These are phyloP conservation scores for Macrocybe sp. DNA, from an alignment of 1,284 basidiomycete species.

Conservation along the genomic window DNA sequence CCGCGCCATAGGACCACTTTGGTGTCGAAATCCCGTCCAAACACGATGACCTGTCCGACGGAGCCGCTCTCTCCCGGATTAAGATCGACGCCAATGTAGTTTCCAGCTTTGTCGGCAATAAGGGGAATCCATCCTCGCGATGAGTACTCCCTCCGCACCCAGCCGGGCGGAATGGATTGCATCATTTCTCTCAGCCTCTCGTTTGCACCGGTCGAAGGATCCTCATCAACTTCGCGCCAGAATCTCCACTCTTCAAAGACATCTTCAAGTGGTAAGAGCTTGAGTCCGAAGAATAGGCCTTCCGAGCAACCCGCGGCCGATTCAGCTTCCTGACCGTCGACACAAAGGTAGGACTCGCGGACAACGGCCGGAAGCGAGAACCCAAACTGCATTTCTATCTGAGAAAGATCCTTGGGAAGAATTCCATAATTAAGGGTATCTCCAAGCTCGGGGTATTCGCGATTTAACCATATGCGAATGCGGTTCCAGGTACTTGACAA, in stretches of 20 bases:
- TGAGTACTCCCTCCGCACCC: constrained; percentile 89
- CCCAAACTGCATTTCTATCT: constrained; percentile 80
- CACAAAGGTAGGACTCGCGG: constrained; percentile 77
- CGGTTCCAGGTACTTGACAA: constrained; percentile 77
- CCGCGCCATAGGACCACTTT: constrained; percentile 94
- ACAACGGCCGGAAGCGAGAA: constrained; percentile 74
- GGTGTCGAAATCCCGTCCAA: constrained; percentile 96
- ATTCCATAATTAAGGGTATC: constrained; percentile 90
- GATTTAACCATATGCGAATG: constrained; percentile 68
- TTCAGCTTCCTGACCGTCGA: constrained; percentile 88
- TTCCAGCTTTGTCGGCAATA: constrained; percentile 89
- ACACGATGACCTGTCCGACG: constrained; percentile 93
- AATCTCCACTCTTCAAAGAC: constrained; percentile 91
- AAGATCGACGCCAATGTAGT: constrained; percentile 95
- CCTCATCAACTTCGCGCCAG: constrained; percentile 88
- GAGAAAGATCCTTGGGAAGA: constrained; percentile 65
- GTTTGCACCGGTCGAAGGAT: constrained; percentile 78
- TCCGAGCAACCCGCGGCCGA: constrained; percentile 80
- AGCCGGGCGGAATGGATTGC: constrained; percentile 88
- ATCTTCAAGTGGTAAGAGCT: constrained; percentile 81
- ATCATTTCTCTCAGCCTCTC: constrained; percentile 67
- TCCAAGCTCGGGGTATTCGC: constrained; percentile 85
- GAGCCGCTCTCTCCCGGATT: constrained; percentile 77
- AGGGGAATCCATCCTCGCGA: constrained; percentile 96
- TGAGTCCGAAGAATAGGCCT: constrained; percentile 85